Percentiles rank a stretch among this genome's conserved stretches.
Conservation (phyloP, 1,139 yeast genomes). For the Candida sp. region DNA sequence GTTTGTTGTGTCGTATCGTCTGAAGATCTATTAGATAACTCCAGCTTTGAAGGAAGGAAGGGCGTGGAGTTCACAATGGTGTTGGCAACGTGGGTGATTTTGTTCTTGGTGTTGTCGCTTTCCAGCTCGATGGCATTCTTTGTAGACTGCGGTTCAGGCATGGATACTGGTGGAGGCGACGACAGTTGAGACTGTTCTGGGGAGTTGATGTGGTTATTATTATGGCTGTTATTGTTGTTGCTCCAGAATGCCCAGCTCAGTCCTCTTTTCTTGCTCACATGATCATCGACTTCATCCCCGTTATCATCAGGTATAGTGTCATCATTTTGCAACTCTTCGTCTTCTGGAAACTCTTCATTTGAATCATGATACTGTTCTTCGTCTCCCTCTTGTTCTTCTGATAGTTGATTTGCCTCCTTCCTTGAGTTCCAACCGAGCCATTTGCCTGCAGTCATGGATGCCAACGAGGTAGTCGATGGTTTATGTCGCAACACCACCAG, state of each 20-base stretch:
- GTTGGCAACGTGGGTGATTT: slow-evolving; percentile 24
- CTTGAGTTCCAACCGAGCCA: slow-evolving; percentile 22
- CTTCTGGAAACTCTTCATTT: slow-evolving; percentile 20
- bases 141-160: neutral
- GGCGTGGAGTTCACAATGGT: slow-evolving; percentile 41
- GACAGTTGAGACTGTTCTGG: neutral
- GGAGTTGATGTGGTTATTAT: neutral
- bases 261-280: slow-evolving; percentile 32
- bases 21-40: slow-evolving; percentile 33
- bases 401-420: slow-evolving; percentile 4
- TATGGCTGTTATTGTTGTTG: slow-evolving; percentile 10
- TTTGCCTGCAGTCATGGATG: slow-evolving; percentile 23
- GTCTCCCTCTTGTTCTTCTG: slow-evolving; percentile 3
- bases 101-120: slow-evolving; percentile 11
- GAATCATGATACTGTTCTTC: slow-evolving; percentile 9
- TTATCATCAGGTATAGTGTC: slow-evolving; percentile 28
- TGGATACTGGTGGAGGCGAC: slow-evolving; percentile 1
- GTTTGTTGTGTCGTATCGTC: slow-evolving; percentile 2
- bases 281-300: slow-evolving; percentile 41
- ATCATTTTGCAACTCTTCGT: slow-evolving; percentile 16
- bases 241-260: slow-evolving; percentile 47
- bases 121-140: slow-evolving; percentile 10
- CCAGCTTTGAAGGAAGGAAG: slow-evolving; percentile 25
- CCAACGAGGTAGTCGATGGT: slow-evolving; percentile 22
- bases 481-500: slow-evolving; percentile 13